Conservation (phyloP, 176 grass and related monocot species). For the Poa annua region DNA sequence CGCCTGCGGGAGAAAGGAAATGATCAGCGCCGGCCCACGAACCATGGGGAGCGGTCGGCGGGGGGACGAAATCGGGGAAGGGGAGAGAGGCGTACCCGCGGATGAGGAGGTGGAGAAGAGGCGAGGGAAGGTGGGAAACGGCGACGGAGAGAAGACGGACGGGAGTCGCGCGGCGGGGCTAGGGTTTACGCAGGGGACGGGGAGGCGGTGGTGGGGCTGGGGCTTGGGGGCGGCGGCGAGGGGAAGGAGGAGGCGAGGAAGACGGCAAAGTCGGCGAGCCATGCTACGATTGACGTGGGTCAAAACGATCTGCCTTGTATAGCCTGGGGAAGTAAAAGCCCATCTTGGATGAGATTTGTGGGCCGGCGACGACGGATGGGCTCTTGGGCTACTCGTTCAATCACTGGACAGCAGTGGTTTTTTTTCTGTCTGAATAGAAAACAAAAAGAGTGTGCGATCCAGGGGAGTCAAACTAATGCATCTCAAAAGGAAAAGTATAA, state of each 20-base stretch:
- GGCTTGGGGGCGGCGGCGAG: constrained; percentile 30
- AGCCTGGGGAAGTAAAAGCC: background rate
- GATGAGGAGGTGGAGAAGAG: constrained; percentile 47
- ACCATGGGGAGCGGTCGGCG: background rate
- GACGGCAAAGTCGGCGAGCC: constrained; percentile 61
- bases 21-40: background rate
- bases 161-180: constrained; percentile 1
- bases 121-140: background rate
- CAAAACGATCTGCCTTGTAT: background rate
- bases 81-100: constrained; percentile 7
- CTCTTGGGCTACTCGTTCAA: background rate
- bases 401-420: too few species aligned
- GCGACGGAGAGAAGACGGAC: background rate
- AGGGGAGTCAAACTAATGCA: too few species aligned
- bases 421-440: too few species aligned
- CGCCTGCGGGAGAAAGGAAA: constrained; percentile 19
- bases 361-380: background rate
- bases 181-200: constrained; percentile 37
- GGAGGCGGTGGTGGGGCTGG: background rate
- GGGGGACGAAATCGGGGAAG: background rate
- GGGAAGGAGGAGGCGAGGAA: constrained; percentile 42
- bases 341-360: background rate
- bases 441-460: too few species aligned
- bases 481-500: too few species aligned
- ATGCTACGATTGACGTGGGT: background rate